These are phyloP conservation scores for Pseudonitzschia delicatissima DNA, from an alignment of 108 stramenopile genomes.

Conservation along the genomic window DNA sequence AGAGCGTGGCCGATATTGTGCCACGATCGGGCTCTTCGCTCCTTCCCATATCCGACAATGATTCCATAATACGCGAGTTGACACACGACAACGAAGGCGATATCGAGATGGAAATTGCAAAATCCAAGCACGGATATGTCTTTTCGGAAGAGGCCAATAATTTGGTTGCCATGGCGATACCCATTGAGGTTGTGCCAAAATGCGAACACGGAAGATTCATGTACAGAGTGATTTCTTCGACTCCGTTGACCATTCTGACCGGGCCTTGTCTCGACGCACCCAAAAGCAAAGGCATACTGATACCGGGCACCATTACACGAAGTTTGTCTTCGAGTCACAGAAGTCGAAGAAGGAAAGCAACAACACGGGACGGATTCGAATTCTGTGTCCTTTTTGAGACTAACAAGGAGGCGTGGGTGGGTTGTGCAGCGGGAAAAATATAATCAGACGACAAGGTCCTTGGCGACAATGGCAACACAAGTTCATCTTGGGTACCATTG, in stretches of 20 bases:
- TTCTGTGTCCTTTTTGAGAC: constrained; percentile 41
- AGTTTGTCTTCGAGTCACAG: constrained; percentile 46
- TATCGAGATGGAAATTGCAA: constrained; percentile 32
- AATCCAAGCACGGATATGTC: constrained; percentile 34
- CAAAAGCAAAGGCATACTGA: constrained; percentile 44
- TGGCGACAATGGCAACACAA: not conserved
- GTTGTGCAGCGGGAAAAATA: constrained; percentile 52
- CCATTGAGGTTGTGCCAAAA: constrained; percentile 22
- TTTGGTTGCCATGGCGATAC: constrained; percentile 49
- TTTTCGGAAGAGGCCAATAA: constrained; percentile 11
- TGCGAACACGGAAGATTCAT: constrained; percentile 57
- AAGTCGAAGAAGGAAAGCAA: constrained; percentile 3
- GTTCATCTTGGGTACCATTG: constrained; percentile 24
- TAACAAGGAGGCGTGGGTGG: constrained; percentile 70
- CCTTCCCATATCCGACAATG: constrained; percentile 21
- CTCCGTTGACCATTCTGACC: constrained; percentile 65
- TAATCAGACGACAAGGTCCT: not conserved
- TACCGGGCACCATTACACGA: constrained; percentile 75
- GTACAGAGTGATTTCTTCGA: constrained; percentile 60
- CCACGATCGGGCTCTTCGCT: constrained; percentile 27
- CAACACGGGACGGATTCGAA: not conserved
- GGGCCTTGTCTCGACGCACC: constrained; percentile 74
- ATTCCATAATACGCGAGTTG: not conserved
- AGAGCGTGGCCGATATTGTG: not conserved
- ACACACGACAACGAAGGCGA: constrained; percentile 15